Base-by-base conservation (phyloP, 2,329 filamentous ascomycete species). In the Phialophora tarda region DNA sequence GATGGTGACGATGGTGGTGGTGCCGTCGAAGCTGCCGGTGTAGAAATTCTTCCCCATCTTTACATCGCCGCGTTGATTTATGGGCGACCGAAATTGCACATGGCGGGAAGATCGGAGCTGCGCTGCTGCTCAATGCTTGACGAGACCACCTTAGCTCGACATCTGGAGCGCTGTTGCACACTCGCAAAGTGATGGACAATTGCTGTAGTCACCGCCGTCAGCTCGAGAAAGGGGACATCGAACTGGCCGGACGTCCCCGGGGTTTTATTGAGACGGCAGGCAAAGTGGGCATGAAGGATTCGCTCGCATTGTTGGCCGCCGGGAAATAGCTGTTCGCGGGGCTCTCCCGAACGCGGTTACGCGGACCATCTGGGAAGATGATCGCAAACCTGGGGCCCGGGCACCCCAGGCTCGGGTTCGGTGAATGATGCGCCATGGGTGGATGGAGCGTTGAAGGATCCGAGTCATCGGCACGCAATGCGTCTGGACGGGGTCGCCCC, bases 1-100 rank as follows among this genome's bases (percentile, higher is more conserved):
- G 23, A 56, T 55, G 24, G 51, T 51, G 21, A 63, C 62, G 28
- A 63, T 63, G 28, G 34, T 53, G 6, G 61, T 63, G 5, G 61
- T 63, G 14, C 50, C 26, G 61, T 63, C 61, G 23, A 63, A 58
- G 12, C 6, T 58, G 53, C 54, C 61, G 1, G 54, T 63, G 24
- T 58, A 63, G 54, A 34, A 58, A 14, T 50, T 21, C 5, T 41
- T 7, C 4, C 54, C 55, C 61, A 63, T 63, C 12, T 50, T 60
- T 14, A 28, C 28, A 24, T 8, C 2, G 3, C 8, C 21, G 48
- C 48, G 17, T 41, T 41, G 38, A n/a, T 41, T n/a, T 17, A 1
- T 6, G 38, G 38, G 17, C 3, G 38, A n/a, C 38, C 4, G 10
- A 21, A 24, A 30, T 8, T 23, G 14, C 23, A 17, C n/a, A 34